A percentile compares a stretch with the other conserved stretches of the same genome.
These are phyloP conservation scores for Lactarius sanguifluus DNA, from an alignment of 768 basidiomycete genomes.

Conservation along the genomic window DNA sequence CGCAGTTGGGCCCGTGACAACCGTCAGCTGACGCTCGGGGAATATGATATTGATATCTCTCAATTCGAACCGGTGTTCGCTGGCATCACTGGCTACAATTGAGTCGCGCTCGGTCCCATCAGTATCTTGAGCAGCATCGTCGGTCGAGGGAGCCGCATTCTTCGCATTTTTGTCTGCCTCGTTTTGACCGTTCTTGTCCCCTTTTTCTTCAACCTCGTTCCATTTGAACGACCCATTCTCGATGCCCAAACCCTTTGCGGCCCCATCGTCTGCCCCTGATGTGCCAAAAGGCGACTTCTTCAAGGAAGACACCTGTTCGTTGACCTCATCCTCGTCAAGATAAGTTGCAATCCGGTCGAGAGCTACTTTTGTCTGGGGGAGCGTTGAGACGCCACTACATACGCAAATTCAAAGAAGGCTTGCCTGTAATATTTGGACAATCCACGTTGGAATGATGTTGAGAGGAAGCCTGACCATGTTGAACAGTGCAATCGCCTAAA, in stretches of 20 bases:
- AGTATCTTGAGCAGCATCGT: slow-evolving; percentile 25
- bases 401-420: slow-evolving; percentile 3
- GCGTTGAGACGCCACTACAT: not conserved
- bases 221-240: slow-evolving; percentile 55
- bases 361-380: slow-evolving; percentile 50
- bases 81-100: slow-evolving; percentile 24
- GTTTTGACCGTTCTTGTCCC: slow-evolving; percentile 32
- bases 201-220: slow-evolving; percentile 48
- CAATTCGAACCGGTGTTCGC: slow-evolving; percentile 62
- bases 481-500: slow-evolving; percentile 75
- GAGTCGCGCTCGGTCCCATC: slow-evolving; percentile 32
- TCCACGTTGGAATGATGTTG: slow-evolving; percentile 77
- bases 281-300: slow-evolving; percentile 40
- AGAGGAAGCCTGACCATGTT: slow-evolving; percentile 79
- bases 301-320: slow-evolving; percentile 56
- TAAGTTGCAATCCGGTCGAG: slow-evolving; percentile 60
- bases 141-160: slow-evolving; percentile 6
- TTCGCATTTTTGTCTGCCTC: slow-evolving; percentile 27
- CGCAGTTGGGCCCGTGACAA: slow-evolving; percentile 79
- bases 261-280: slow-evolving; percentile 29
- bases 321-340: slow-evolving; percentile 62
- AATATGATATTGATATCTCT: slow-evolving; percentile 65
- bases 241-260: slow-evolving; percentile 46
- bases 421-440: slow-evolving; percentile 71
- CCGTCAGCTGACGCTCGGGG: slow-evolving; percentile 66